Percentiles rank a stretch among this genome's conserved stretches.
phyloP scores from a whole-genome alignment of 164 flowering plant genomes.

The Tinospora cordifolia region DNA sequence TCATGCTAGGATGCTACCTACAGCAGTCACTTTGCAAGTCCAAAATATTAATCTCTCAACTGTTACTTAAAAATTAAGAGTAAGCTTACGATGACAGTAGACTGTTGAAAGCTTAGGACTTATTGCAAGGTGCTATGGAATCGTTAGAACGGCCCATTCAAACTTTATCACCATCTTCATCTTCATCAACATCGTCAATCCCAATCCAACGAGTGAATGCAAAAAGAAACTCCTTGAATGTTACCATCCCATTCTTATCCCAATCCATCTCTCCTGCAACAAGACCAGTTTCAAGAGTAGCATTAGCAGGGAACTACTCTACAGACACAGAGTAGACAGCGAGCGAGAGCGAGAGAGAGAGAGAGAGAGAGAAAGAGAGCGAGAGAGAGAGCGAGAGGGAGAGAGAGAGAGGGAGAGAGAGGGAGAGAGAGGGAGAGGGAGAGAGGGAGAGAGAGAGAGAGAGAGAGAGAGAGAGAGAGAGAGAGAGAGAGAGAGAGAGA shows the following conservation, averaged over 20 bases:
- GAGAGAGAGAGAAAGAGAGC: too few relatives aligned
- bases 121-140: background rate
- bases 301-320: too few relatives aligned
- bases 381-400: too few relatives aligned
- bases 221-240: constrained; percentile 93
- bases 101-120: background rate
- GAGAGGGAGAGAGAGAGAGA: too few relatives aligned
- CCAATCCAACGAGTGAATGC: constrained; percentile 96
- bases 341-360: too few relatives aligned
- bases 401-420: too few relatives aligned
- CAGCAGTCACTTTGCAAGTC: too few relatives aligned
- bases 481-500: too few relatives aligned
- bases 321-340: too few relatives aligned
- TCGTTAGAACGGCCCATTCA: constrained; percentile 1
- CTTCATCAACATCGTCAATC: constrained; percentile 66
- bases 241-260: constrained; percentile 95
- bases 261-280: constrained; percentile 97
- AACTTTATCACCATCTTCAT: constrained; percentile 35
- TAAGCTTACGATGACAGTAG: background rate
- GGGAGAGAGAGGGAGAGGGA: too few relatives aligned
- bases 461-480: too few relatives aligned
- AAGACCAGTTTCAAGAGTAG: background rate
- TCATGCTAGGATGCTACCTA: background rate
- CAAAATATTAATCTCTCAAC: background rate
- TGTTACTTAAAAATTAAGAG: background rate